phyloP scores from a whole-genome alignment of 2,329 filamentous ascomycete species.

The Paracoccidioides brasiliensis region DNA sequence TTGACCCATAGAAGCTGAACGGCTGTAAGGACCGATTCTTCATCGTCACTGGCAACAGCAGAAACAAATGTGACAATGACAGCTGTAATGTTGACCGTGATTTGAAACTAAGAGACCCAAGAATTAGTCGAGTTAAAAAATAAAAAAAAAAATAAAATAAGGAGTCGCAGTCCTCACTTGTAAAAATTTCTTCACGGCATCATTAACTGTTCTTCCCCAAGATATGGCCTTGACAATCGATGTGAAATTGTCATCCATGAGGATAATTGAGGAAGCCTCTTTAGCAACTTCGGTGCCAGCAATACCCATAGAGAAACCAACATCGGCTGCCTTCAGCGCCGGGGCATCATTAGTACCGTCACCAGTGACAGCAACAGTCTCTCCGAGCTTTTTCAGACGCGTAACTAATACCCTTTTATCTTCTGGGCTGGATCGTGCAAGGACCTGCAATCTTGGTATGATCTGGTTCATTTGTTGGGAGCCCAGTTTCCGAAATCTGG shows the following conservation, averaged over 20 bases:
- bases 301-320: slow-evolving; percentile 57
- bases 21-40: slow-evolving; percentile 67
- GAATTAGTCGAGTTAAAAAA: not conserved
- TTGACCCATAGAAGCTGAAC: slow-evolving; percentile 95
- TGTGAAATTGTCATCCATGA: slow-evolving; percentile 54
- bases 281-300: slow-evolving; percentile 55
- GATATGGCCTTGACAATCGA: slow-evolving; percentile 53
- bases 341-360: slow-evolving; percentile 56
- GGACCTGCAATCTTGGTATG: slow-evolving; percentile 48
- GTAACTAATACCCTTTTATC: slow-evolving; percentile 53
- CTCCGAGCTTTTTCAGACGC: slow-evolving; percentile 46
- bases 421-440: slow-evolving; percentile 53
- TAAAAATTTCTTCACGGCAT: slow-evolving; percentile 54
- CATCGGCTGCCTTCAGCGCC: slow-evolving; percentile 51
- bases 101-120: slow-evolving; percentile 35
- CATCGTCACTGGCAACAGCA: slow-evolving; percentile 58
- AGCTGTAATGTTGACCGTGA: slow-evolving; percentile 83
- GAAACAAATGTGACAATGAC: slow-evolving; percentile 84
- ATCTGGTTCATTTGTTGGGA: slow-evolving; percentile 46
- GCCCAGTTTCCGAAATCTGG: slow-evolving; percentile 49
- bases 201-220: slow-evolving; percentile 56
- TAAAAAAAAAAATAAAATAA: not conserved
- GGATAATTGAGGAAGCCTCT: slow-evolving; percentile 53
- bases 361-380: slow-evolving; percentile 50
- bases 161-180: slow-evolving; percentile 5